Base-by-base conservation (phyloP, 352 stramenopile species). In the Globisporangium nodosum region DNA sequence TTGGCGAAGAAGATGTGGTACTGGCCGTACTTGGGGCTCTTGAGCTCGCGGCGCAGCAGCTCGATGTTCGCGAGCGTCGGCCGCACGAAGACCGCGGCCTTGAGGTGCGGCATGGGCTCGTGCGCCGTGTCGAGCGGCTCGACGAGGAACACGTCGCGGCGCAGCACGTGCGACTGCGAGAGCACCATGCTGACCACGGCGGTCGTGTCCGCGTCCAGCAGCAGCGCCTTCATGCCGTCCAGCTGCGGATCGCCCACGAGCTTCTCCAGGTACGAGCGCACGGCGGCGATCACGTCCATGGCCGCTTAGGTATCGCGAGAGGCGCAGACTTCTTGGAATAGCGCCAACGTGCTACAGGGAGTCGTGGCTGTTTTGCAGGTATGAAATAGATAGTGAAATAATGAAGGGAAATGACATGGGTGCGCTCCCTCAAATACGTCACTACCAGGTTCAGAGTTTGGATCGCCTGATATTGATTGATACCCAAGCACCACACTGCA, bases 1-100 rank as follows among this genome's bases (percentile, higher is more conserved):
- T 98, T 99, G 39, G 90, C 96, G 76, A 99, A 99, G 73, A 99
- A 99, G 52, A 99, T 83, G 74, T 99, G 96, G 78, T 99, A 99
- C 76, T 99, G 94, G 3, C 85, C 79, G 71, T 98, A 99, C 62
- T 98, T 96, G 27, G 97, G 96, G 48, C 80, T 71, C 59, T 90
- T 85, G 15, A 99, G 76, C 76, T 99, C 97, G 16, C 78, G 70
- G 42, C 78, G 83, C 24, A 99, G 75, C 45, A 97, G 68, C 64
- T 97, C 92, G 31, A 98, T 69, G 64, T 98, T 98, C 3, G 67
- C 71, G 37, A 88, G 68, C 13, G 92, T 99, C 2, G 97, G 96
- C 18, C 96, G 94, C 37, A 98, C 67, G 54, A 98, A 98, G 39
- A 95, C 87, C 3, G 98, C 87, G 15, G 96, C 96, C 65, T 98